Evolutionary conservation across 2,329 filamentous ascomycete species (phyloP), one percentile per base, ranked within the genome.

Genomic region (Geosmithia morbida): DNA sequence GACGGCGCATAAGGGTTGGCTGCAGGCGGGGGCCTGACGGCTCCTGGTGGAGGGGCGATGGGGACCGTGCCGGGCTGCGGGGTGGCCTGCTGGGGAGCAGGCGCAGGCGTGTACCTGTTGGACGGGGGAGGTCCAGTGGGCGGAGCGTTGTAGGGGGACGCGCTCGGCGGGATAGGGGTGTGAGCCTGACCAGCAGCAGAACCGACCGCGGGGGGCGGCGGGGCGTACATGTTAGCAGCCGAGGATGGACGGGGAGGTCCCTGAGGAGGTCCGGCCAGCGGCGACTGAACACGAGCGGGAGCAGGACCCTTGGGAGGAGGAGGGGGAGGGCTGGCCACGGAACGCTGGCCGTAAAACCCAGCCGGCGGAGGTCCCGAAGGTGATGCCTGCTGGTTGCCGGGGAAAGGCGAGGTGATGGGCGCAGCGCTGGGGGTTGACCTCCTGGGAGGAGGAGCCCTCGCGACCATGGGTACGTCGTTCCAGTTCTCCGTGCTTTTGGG

Each of bases 401-500:
- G 74, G 69, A 92, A 94, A 8, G 87, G 86, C 17, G 85, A 79
- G n/a, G 73, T 78, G 46, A 88, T 79, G 2, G 83, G 70, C 46
- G 79, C 76, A 18, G 79, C 69, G 48, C 73, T 79, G 2, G 89
- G 87, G 1, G 90, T 96, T 43, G 74, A 73, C 59, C 83, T 79
- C 54, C 89, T 80, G 19, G 82, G 75, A 14, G 77, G 75, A n/a
- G 83, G 74, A 48, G 75, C 69, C 68, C 90, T 87, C 43, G 78
- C 74, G 43, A 97, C 85, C 57, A 95, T 76, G 1, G 92, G 92
- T 46, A 94, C 83, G 63, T 98, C 92, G 56, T 98, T 98, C 92
- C 92, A 98, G 55, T 85, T 84, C 26, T 82, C 78, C 52, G 82
- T 81, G 52, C 84, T 83, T 58, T 81, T 82, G 49, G 77, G 70